A percentile compares a stretch with the other conserved stretches of the same genome.
Evolutionary conservation across 129 eudicot genomes (phyloP).

Genomic region (Erigeron canadensis): DNA sequence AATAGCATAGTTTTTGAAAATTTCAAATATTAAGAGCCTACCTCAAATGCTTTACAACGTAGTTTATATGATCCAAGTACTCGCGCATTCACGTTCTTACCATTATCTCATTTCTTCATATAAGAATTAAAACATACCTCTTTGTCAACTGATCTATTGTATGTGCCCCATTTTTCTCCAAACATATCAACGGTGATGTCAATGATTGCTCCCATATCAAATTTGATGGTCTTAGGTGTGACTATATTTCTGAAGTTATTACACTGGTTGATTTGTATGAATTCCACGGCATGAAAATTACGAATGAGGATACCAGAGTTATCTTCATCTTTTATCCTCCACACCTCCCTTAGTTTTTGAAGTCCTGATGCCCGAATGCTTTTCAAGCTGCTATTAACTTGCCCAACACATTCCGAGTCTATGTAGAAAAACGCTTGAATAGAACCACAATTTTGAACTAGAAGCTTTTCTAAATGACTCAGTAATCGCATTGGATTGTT

Average conservation of each 20-base stretch:
- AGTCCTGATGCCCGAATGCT: background rate
- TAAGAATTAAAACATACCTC: slow-evolving; percentile 1
- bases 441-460: background rate
- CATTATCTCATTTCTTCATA: background rate
- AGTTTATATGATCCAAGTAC: no score
- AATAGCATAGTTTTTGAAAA: no score
- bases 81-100: no score
- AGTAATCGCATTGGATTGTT: background rate
- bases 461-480: background rate
- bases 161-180: background rate
- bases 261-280: background rate
- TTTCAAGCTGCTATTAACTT: slow-evolving; percentile 3
- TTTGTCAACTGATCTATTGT: background rate
- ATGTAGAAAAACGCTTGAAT: slow-evolving; percentile 11
- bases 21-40: no score
- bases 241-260: background rate
- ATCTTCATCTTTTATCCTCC: slow-evolving; percentile 3
- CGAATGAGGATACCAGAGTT: background rate
- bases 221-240: background rate
- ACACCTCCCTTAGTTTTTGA: slow-evolving; percentile 1
- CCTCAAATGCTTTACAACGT: no score
- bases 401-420: background rate
- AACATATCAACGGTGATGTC: background rate
- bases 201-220: background rate
- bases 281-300: slow-evolving; percentile 8